Conservation (phyloP, 768 basidiomycete species). For the Ramaria sp. region DNA sequence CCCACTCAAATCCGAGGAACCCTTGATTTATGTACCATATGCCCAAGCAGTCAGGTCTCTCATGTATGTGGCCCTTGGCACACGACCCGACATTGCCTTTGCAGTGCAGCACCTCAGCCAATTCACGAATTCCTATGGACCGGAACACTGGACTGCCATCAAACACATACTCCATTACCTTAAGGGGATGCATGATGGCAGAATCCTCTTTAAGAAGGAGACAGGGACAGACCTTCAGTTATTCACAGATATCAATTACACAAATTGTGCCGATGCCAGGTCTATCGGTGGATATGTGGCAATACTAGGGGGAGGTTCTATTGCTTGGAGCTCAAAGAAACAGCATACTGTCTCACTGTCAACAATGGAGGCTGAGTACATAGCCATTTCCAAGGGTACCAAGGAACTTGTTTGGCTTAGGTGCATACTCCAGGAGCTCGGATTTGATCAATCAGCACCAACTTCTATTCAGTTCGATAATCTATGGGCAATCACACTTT, state of each 20-base stretch:
- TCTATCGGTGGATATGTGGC: constrained; percentile 16
- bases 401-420: constrained; percentile 9
- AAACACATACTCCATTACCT: constrained; percentile 20
- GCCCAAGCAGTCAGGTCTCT: constrained; percentile 19
- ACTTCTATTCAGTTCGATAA: constrained; percentile 17
- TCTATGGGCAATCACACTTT: constrained; percentile 15
- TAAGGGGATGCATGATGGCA: constrained; percentile 14
- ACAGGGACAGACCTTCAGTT: not conserved
- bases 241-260: constrained; percentile 16
- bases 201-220: not conserved
- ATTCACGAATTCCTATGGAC: constrained; percentile 14
- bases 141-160: constrained; percentile 17
- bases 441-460: constrained; percentile 1
- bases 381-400: constrained; percentile 13
- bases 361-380: constrained; percentile 18
- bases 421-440: constrained; percentile 12
- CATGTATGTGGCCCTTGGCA: constrained; percentile 23
- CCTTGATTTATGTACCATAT: constrained; percentile 14
- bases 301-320: constrained; percentile 7
- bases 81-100: constrained; percentile 24
- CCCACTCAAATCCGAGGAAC: not conserved
- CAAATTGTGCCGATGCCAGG: constrained; percentile 11
- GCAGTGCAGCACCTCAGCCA: constrained; percentile 18
- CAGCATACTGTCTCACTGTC: constrained; percentile 7
- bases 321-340: constrained; percentile 9